Conservation (phyloP, 148 eudicot genomes). For the Diospyros lotus region DNA sequence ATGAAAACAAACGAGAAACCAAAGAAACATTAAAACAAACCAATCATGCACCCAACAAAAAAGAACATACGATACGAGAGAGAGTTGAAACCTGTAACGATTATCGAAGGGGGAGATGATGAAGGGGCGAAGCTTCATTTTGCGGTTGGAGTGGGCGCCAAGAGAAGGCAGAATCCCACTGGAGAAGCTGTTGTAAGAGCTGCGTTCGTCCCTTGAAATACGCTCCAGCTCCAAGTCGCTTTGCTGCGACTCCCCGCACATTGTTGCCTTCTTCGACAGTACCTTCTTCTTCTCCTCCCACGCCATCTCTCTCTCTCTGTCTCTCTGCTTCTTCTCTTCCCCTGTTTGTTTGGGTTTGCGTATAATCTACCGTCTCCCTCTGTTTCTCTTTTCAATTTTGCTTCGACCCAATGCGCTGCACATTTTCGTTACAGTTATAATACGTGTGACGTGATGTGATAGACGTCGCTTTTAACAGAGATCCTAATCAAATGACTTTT, state of each 20-base stretch:
- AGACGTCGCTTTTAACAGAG: too few relatives aligned
- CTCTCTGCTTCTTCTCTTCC: background rate
- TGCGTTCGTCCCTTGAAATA: constrained; percentile 24
- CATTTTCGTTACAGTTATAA: too few relatives aligned
- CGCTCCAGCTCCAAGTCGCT: constrained; percentile 18
- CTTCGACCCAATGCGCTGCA: background rate
- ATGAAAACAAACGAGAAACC: background rate
- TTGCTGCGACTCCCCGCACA: background rate
- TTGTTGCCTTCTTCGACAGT: background rate
- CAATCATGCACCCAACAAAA: background rate
- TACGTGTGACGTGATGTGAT: too few relatives aligned
- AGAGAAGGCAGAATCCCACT: constrained; percentile 66
- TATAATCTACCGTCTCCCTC: background rate
- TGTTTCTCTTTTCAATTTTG: background rate
- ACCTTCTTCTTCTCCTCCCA: constrained; percentile 1
- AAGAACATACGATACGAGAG: background rate
- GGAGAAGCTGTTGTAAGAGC: constrained; percentile 34
- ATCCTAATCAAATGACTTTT: too few relatives aligned
- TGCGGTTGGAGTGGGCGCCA: constrained; percentile 52
- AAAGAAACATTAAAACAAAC: background rate
- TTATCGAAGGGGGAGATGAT: constrained; percentile 48
- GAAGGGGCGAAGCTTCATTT: constrained; percentile 26
- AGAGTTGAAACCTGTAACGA: constrained; percentile 42
- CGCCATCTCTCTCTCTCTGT: background rate
- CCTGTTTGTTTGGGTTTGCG: background rate